Evolutionary conservation across 768 basidiomycete species (phyloP), one percentile per base, ranked within the genome.

Genomic region (Hypholoma sublateritium): DNA sequence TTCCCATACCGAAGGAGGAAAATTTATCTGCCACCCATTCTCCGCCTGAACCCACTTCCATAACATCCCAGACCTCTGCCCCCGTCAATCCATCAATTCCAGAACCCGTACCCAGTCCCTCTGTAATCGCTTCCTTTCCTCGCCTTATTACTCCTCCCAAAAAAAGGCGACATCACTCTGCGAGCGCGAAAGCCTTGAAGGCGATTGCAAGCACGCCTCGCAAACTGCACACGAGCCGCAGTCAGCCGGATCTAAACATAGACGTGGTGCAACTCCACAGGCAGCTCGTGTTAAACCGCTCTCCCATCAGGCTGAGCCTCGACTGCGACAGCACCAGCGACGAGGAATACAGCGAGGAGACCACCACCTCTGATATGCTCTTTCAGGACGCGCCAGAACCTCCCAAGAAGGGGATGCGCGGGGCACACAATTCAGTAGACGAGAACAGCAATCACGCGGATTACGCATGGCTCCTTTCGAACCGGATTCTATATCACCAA

Each of bases 391-490:
- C 43, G 42, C 53, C 53, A 28, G 34, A 32, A 34, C 28, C 17
- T n/a, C 16, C 25, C n/a, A 41, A 36, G 19, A 50, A 53, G 24
- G 51, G 28, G 22, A 11, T 28, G 21, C 11, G 44, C 21, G 36
- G 21, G 37, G 36, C 9, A 1, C 25, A 41, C 21, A 25, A 19
- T 2, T n/a, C 42, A 34, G 54, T 57, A 12, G 59, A 61, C 16
- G 59, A 63, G 36, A 56, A 62, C 19, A 58, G 51, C 16, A 22
- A 60, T 16, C 46, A 49, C 21, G 54, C 47, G 34, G 62, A 56
- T 45, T 61, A 64, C 51, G 56, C 61, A n/a, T 66, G 61, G 58
- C 45, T 62, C n/a, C 52, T 65, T 17, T 49, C 59, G 22, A 56
- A 61, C 37, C 55, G 62, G 34, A 61, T 57, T 21, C 45, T 63